These are phyloP conservation scores for Sclerotinia trifoliorum DNA, from an alignment of 2,329 filamentous ascomycete genomes.

Conservation along the genomic window DNA sequence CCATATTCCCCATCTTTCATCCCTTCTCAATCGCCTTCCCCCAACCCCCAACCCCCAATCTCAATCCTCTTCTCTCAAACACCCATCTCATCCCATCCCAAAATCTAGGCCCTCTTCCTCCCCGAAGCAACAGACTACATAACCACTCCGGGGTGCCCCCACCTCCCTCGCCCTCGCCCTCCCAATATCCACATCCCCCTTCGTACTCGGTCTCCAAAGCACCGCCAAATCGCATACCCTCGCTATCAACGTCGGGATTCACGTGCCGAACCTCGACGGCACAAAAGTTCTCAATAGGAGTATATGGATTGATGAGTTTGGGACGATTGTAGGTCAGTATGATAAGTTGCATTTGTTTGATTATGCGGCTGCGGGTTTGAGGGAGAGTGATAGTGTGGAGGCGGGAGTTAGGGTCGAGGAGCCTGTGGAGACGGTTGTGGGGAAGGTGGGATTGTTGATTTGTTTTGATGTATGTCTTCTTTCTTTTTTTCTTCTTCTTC, in stretches of 20 bases:
- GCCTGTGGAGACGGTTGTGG: constrained; percentile 72
- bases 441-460: constrained; percentile 75
- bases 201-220: constrained; percentile 71
- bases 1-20: no score
- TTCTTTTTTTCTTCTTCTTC: neutral
- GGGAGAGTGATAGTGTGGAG: constrained; percentile 66
- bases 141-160: constrained; percentile 52
- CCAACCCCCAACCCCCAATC: constrained; percentile 14
- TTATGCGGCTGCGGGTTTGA: constrained; percentile 53
- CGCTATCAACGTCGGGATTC: constrained; percentile 82
- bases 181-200: constrained; percentile 63
- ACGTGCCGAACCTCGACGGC: constrained; percentile 59
- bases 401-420: constrained; percentile 61
- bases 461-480: constrained; percentile 72
- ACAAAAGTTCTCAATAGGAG: constrained; percentile 59
- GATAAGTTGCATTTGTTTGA: constrained; percentile 94
- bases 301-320: constrained; percentile 63
- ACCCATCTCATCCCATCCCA: neutral
- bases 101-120: constrained; percentile 71
- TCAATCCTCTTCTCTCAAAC: neutral
- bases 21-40: no score
- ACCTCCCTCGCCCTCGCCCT: constrained; percentile 71
- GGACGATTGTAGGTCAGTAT: constrained; percentile 61
- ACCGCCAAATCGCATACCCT: constrained; percentile 64
- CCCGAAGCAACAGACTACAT: constrained; percentile 77